Base-by-base conservation (phyloP, 148 eudicot genomes). In the Salicornia ramosissima region DNA sequence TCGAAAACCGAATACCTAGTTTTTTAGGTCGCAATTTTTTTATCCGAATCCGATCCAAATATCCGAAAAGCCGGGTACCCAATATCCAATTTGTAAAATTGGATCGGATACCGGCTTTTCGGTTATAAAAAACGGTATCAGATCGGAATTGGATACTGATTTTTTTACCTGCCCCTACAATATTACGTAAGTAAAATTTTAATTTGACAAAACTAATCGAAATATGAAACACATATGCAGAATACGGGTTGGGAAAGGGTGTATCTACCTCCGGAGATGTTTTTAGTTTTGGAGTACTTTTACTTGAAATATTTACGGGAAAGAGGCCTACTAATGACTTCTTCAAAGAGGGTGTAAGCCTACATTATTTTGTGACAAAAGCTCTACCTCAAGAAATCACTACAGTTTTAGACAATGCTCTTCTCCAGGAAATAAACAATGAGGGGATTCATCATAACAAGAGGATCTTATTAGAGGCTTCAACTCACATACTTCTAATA, bases 271-370 rank as follows among this genome's bases (percentile, higher is more conserved):
- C n/a, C 10, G 76, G 79, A 0, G 82, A 79, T 43, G 64, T 75
- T 11, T 79, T 75, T 59, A 75, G 79, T 30, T 79, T 49, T 15
- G 82, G 82, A 54, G 67, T 79, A 53, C 71, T 79, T 11, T 24
- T 79, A 51, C 24, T 79, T 58, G 82, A 79, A 63, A 65, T 60
- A 59, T 29, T 79, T 4, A 79, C 73, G 30, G 71, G 75, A 22
- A 79, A 68, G 65, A 65, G 73, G 70, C 79, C 79, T 1, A 75
- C 79, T 12, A 68, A 66, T 22, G 49, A 68, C 33, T 67, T 58
- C 50, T 71, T 75, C 53, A 71, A 52, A 13, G 71, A 34, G 4
- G 67, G 75, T 10, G 18, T 66, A 39, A 75, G 21, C 56, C 73
- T 79, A 15, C 76, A 39, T 21, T 49, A 52, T 2, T 79, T 55